Evolutionary conservation across 2,329 filamentous ascomycete genomes (phyloP).

Genomic region (Didymella glomerata): DNA sequence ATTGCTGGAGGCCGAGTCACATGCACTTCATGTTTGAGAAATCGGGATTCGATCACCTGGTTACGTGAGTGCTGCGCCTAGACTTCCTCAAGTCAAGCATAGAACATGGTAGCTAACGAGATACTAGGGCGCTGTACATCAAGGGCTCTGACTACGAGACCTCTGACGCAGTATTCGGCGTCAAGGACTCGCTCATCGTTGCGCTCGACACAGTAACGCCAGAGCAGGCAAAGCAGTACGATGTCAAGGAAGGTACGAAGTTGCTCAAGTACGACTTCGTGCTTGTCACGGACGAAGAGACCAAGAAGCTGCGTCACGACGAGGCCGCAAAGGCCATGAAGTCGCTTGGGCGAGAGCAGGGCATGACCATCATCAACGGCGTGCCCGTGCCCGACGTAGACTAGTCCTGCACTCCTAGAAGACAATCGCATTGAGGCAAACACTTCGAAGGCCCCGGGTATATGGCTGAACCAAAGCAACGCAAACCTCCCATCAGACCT

Average conservation of each 20-base stretch:
- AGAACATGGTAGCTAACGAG: background rate
- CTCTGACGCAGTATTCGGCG: slow-evolving; percentile 85
- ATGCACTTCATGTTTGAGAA: slow-evolving; percentile 71
- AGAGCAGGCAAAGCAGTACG: slow-evolving; percentile 55
- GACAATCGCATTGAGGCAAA: slow-evolving; percentile 9
- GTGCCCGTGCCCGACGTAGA: slow-evolving; percentile 77
- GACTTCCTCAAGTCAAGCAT: no score
- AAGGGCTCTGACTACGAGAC: slow-evolving; percentile 82
- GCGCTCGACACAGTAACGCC: slow-evolving; percentile 39
- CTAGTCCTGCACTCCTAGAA: slow-evolving; percentile 36
- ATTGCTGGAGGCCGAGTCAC: slow-evolving; percentile 51
- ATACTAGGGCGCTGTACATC: slow-evolving; percentile 74
- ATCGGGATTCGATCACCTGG: slow-evolving; percentile 69
- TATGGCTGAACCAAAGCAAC: slow-evolving; percentile 1
- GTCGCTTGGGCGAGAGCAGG: slow-evolving; percentile 65
- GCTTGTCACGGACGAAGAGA: slow-evolving; percentile 75
- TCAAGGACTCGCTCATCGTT: slow-evolving; percentile 76
- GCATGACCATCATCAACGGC: slow-evolving; percentile 77
- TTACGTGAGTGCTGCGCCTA: slow-evolving; percentile 70
- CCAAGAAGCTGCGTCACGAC: slow-evolving; percentile 69
- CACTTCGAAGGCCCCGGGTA: slow-evolving; percentile 13
- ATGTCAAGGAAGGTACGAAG: slow-evolving; percentile 68
- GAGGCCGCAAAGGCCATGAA: slow-evolving; percentile 73
- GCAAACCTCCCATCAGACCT: background rate
- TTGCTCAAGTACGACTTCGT: slow-evolving; percentile 79